Base-by-base conservation (phyloP, 176 grass and related monocot genomes). In the Oryza longistaminata region DNA sequence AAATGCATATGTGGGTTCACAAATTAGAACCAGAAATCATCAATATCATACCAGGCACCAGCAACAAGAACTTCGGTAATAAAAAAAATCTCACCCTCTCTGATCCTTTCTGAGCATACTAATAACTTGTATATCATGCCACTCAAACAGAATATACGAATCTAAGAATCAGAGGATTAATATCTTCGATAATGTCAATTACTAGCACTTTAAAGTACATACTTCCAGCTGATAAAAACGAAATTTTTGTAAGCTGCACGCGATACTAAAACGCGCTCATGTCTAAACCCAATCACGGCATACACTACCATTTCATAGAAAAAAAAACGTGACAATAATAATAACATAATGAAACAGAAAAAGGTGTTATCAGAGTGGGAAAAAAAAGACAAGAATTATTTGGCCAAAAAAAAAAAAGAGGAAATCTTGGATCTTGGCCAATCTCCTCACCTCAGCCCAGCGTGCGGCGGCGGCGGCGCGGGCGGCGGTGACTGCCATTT, bases 381-480 rank as follows among this genome's bases (percentile, higher is more conserved):
- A 9, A 42, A 42, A 35, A 35, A 5, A 42, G 1, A 42, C 7
- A 42, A 42, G 7, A 42, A 42, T 42, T 42, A 9, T 9, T 42
- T 42, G 8, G 40, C 0, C 40, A 2, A 43, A 43, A 10, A 2
- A 10, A 2, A 21, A 39, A 81, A 73, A 52, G 34, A 19, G 8
- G 14, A 58, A 58, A 58, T 58, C 17, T 58, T 45, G 61, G 66
- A 74, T 67, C 34, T 58, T 45, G 66, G 44, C 17, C 68, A 49
- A 29, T 70, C 70, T 83, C 70, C 87, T 84, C 87, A 93, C 94
- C 88, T 93, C 83, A 85, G 64, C 72, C 81, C 91, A 75, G 88
- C 82, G 40, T 78, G 50, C 26, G 77, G 50, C 49, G 81, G 75
- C 81, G 81, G 75, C 81, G 76, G 49, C 4, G 75, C 83, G 66